Evolutionary conservation across 495 filamentous ascomycete genomes (phyloP).

Genomic region (Delitschia confertaspora): DNA sequence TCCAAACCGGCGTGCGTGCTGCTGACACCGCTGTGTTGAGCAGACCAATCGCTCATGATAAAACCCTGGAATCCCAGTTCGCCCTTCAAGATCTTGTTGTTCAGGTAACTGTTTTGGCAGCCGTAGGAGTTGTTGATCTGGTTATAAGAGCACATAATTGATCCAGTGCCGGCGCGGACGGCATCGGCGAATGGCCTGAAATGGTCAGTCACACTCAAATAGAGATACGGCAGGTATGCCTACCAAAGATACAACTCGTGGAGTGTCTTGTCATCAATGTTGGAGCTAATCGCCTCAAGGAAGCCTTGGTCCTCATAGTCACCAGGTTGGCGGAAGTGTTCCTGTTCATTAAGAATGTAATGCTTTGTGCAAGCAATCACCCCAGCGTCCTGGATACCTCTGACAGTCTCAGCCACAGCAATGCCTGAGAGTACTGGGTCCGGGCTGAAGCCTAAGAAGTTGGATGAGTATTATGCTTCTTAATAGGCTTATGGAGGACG

Average conservation of each 20-base stretch:
- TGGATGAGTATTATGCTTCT: neutral
- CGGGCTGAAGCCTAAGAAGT: slow-evolving; percentile 33
- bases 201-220: slow-evolving; percentile 32
- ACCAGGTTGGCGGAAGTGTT: slow-evolving; percentile 62
- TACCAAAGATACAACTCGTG: slow-evolving; percentile 90
- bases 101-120: slow-evolving; percentile 60
- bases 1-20: slow-evolving; percentile 78
- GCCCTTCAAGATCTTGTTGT: slow-evolving; percentile 79
- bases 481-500: neutral
- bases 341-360: slow-evolving; percentile 38
- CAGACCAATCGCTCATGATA: slow-evolving; percentile 33
- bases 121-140: slow-evolving; percentile 67
- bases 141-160: slow-evolving; percentile 85
- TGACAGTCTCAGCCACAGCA: slow-evolving; percentile 33
- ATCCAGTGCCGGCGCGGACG: slow-evolving; percentile 35
- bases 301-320: slow-evolving; percentile 50
- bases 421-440: slow-evolving; percentile 38
- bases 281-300: slow-evolving; percentile 67
- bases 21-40: slow-evolving; percentile 75
- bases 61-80: slow-evolving; percentile 95
- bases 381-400: slow-evolving; percentile 37
- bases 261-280: slow-evolving; percentile 88
- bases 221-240: slow-evolving; percentile 35
- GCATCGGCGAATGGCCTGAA: slow-evolving; percentile 57
- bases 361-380: slow-evolving; percentile 37